These are phyloP conservation scores for Bipolaris victoriae DNA, from an alignment of 2,329 filamentous ascomycete species.

Conservation along the genomic window DNA sequence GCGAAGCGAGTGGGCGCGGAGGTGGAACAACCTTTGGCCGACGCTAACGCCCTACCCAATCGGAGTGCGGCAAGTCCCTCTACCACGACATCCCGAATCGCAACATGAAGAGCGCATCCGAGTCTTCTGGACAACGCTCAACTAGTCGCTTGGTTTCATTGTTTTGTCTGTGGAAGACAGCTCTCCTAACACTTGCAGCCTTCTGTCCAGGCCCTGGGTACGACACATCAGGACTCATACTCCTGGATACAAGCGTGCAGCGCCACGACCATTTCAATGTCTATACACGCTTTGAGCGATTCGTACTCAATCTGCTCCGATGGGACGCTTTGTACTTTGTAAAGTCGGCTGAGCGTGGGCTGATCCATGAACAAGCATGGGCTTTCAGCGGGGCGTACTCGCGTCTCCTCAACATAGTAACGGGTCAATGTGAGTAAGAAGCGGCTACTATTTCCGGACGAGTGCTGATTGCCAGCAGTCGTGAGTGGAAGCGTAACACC, in stretches of 20 bases:
- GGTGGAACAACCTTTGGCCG: conserved; percentile 18
- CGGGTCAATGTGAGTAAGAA: conserved; percentile 49
- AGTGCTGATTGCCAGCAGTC: conserved; percentile 45
- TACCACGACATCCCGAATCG: not conserved
- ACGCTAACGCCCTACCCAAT: conserved; percentile 25
- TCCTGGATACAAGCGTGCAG: conserved; percentile 46
- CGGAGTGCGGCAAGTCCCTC: conserved; percentile 8
- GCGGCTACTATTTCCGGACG: conserved; percentile 5
- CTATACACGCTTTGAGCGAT: conserved; percentile 31
- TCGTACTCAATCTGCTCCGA: conserved; percentile 67
- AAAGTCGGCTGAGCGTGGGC: conserved; percentile 66
- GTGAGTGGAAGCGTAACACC: conserved; percentile 21
- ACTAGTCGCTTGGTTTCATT: conserved; percentile 27
- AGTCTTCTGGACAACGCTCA: not conserved
- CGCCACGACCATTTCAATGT: conserved; percentile 28
- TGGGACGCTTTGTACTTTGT: conserved; percentile 86
- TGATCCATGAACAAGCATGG: conserved; percentile 83
- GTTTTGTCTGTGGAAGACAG: conserved; percentile 70
- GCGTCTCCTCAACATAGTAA: conserved; percentile 50
- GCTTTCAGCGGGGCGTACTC: conserved; percentile 71
- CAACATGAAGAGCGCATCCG: conserved; percentile 6
- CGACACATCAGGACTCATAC: conserved; percentile 74
- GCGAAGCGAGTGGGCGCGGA: conserved; percentile 26
- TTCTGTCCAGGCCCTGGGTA: conserved; percentile 68
- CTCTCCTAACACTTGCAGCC: conserved; percentile 67